Percentiles rank a stretch among this genome's conserved stretches.
These are phyloP conservation scores for Aspergillus ustus DNA, from an alignment of 2,329 filamentous ascomycete genomes.

Conservation along the genomic window DNA sequence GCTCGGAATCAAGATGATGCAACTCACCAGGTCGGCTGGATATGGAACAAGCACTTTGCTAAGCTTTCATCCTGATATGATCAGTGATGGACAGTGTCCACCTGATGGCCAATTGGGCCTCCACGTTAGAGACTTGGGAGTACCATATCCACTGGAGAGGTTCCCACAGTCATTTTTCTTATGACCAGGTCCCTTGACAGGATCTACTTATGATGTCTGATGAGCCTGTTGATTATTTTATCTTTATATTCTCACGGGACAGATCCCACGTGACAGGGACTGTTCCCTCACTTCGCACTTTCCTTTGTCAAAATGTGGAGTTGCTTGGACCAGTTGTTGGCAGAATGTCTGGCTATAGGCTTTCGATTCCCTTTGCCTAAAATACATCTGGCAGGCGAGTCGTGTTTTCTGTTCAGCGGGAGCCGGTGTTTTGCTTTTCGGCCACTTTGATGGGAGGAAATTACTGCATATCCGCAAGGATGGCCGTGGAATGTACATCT, in stretches of 20 bases:
- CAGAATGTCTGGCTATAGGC: conserved; percentile 17
- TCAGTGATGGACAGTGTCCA: background rate
- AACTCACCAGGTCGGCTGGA: conserved; percentile 83
- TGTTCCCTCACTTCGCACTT: conserved; percentile 6
- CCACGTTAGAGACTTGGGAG: background rate
- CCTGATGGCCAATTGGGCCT: background rate
- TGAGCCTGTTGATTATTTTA: conserved; percentile 14
- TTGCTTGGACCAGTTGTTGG: conserved; percentile 8
- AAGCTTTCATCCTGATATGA: conserved; percentile 43
- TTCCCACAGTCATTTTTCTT: background rate
- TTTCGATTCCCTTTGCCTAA: conserved; percentile 15
- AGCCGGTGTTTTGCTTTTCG: conserved; percentile 19
- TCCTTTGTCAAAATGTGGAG: conserved; percentile 17
- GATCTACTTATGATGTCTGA: conserved; percentile 7
- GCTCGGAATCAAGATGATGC: conserved; percentile 95
- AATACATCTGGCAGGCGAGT: conserved; percentile 16
- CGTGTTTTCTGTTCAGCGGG: conserved; percentile 15
- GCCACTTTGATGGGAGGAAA: conserved; percentile 12
- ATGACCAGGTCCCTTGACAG: background rate
- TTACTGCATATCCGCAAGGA: conserved; percentile 14
- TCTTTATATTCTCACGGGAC: background rate
- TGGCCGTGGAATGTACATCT: conserved; percentile 33
- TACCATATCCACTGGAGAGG: background rate
- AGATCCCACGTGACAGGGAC: background rate
- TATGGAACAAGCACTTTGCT: conserved; percentile 98